Conservation (phyloP, 2,329 filamentous ascomycete genomes). For the Leptographium wingfieldii region DNA sequence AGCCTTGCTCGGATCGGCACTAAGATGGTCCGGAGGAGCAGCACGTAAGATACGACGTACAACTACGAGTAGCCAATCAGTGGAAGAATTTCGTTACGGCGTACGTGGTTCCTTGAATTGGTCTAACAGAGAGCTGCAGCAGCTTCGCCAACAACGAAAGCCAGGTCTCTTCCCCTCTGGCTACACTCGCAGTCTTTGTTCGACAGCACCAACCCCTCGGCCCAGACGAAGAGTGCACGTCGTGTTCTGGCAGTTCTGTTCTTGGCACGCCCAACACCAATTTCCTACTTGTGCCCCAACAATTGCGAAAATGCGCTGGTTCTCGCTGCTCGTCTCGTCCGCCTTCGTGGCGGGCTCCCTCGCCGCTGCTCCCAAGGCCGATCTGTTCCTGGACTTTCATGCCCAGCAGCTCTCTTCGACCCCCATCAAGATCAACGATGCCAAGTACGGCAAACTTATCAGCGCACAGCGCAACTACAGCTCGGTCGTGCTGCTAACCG, state of each 20-base stretch:
- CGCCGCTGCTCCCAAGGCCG: conserved; percentile 31
- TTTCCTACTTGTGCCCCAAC: not conserved
- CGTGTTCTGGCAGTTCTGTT: not conserved
- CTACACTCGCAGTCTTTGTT: not conserved
- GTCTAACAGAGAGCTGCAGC: not conserved
- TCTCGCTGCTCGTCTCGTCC: conserved; percentile 50
- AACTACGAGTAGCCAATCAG: conserved; percentile 7
- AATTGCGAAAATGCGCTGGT: conserved; percentile 52
- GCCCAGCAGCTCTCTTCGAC: conserved; percentile 50
- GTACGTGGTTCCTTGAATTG: conserved; percentile 11
- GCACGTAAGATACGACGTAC: not conserved
- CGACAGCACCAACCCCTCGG: not conserved
- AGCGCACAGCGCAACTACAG: conserved; percentile 71
- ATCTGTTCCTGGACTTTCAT: conserved; percentile 62
- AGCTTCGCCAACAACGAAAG: conserved; percentile 3
- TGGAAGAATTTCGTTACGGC: conserved; percentile 2
- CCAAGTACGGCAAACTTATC: conserved; percentile 63
- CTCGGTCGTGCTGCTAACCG: conserved; percentile 72
- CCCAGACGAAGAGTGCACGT: not conserved
- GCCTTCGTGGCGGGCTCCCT: conserved; percentile 45
- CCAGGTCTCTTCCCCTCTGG: not conserved
- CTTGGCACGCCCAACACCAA: not conserved
- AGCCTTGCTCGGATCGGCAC: conserved; percentile 4
- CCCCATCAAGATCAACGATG: conserved; percentile 69
- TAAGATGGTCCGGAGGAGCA: conserved; percentile 5